A percentile compares a stretch with the other conserved stretches of the same genome.
phyloP scores from a whole-genome alignment of 2,329 filamentous ascomycete species.

The Fusarium oxysporum region DNA sequence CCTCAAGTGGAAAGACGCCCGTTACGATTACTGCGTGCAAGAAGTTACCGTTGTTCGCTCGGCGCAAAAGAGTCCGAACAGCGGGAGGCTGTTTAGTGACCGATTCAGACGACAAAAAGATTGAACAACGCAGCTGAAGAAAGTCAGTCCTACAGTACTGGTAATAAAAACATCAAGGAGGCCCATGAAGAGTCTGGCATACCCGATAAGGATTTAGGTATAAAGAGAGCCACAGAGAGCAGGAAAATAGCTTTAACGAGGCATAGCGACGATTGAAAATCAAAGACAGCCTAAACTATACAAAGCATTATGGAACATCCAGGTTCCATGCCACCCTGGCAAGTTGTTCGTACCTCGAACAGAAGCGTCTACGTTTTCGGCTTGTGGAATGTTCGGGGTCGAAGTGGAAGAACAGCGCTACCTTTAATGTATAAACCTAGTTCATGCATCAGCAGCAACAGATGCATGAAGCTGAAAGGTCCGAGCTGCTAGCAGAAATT shows the following conservation, averaged over 20 bases:
- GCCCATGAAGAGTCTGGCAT: fast-evolving
- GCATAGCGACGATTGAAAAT: neutral
- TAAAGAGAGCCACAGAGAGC: neutral
- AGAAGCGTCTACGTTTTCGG: fast-evolving
- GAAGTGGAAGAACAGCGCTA: neutral
- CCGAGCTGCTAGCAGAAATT: neutral
- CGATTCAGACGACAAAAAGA: too few species aligned
- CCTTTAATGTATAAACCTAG: neutral
- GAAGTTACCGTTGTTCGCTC: fast-evolving
- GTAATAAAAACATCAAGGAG: fast-evolving
- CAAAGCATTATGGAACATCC: neutral
- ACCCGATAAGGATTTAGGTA: fast-evolving
- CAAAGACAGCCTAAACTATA: neutral
- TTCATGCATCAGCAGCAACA: neutral
- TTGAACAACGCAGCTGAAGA: neutral
- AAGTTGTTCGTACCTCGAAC: neutral
- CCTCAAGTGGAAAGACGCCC: neutral
- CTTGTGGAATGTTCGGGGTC: fast-evolving
- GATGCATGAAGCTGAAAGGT: neutral
- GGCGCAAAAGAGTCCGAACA: neutral
- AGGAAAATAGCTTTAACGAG: too few species aligned
- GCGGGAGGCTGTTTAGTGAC: fast-evolving
- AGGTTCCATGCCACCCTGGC: neutral
- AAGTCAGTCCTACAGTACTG: fast-evolving
- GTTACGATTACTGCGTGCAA: fast-evolving